phyloP scores from a whole-genome alignment of 805 yeast genomes.

The Cyberlindnera mycetangii region DNA sequence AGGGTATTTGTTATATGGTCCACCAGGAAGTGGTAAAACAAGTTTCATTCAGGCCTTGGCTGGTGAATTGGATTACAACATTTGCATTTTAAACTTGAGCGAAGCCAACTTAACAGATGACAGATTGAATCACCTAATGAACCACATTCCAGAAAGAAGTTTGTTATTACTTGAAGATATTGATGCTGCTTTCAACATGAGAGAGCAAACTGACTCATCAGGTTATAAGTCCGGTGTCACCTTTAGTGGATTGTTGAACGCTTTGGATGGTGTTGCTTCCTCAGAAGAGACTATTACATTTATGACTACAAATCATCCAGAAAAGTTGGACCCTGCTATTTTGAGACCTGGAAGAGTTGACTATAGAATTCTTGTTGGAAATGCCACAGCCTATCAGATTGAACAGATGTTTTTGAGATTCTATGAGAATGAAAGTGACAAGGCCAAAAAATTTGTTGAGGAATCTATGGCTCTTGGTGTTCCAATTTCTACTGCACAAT shows the following conservation, averaged over 20 bases:
- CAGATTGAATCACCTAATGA: conserved; percentile 90
- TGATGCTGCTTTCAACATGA: conserved; percentile 89
- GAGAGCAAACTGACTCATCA: conserved; percentile 71
- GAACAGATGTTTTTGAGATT: conserved; percentile 83
- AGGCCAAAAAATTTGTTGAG: conserved; percentile 45
- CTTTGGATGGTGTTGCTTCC: conserved; percentile 95
- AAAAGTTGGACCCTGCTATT: conserved; percentile 86
- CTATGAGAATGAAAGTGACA: conserved; percentile 60
- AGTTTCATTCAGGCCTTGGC: conserved; percentile 95
- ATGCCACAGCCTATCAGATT: conserved; percentile 84
- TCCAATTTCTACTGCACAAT: conserved; percentile 84
- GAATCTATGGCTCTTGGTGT: conserved; percentile 43
- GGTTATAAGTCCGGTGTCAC: conserved; percentile 90
- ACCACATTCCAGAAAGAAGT: conserved; percentile 89
- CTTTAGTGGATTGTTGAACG: conserved; percentile 89
- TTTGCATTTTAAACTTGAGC: conserved; percentile 86
- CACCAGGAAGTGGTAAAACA: conserved; percentile 97
- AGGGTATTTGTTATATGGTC: conserved; percentile 92
- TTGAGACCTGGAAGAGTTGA: conserved; percentile 95
- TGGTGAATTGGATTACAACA: conserved; percentile 92
- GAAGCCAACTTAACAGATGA: conserved; percentile 94
- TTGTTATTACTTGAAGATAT: conserved; percentile 85
- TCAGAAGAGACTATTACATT: conserved; percentile 95
- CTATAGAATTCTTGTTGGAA: conserved; percentile 73
- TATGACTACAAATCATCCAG: conserved; percentile 99